These are phyloP conservation scores for Ceratonia siliqua DNA, from an alignment of 306 rosid species.

Conservation along the genomic window DNA sequence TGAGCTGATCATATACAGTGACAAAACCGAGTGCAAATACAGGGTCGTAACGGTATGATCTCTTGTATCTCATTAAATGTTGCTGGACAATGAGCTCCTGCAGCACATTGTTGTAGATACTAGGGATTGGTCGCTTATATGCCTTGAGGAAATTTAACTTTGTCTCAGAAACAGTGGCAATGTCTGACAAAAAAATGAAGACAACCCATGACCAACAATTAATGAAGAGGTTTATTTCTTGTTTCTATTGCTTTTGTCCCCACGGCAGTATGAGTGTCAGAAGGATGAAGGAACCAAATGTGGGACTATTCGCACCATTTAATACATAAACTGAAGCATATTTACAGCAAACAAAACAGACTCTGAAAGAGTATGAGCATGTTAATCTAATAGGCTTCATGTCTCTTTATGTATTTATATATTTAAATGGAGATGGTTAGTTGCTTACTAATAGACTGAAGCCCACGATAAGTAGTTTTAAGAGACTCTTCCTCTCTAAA, in stretches of 20 bases:
- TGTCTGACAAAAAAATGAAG: slow-evolving; percentile 47
- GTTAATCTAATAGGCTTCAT: background rate
- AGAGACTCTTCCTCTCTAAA: background rate
- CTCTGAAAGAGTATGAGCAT: background rate
- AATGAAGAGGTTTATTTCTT: background rate
- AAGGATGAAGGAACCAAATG: slow-evolving; percentile 20
- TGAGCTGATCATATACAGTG: slow-evolving; percentile 83
- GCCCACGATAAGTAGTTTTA: background rate
- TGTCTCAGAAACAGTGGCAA: slow-evolving; percentile 75
- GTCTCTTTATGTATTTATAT: background rate
- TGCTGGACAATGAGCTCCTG: slow-evolving; percentile 96
- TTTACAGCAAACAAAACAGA: background rate
- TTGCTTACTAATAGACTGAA: background rate
- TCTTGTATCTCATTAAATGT: slow-evolving; percentile 83
- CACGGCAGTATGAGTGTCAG: background rate
- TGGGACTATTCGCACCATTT: slow-evolving; percentile 9
- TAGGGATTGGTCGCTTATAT: slow-evolving; percentile 85
- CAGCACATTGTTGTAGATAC: slow-evolving; percentile 79
- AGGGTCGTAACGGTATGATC: slow-evolving; percentile 76
- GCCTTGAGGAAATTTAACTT: slow-evolving; percentile 81
- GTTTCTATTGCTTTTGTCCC: background rate
- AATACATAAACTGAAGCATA: slow-evolving; percentile 14
- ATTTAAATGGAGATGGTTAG: background rate
- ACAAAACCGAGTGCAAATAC: slow-evolving; percentile 91
- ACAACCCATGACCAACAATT: slow-evolving; percentile 19